Percentiles rank a stretch among this genome's conserved stretches.
Conservation (phyloP, 2,329 filamentous ascomycete species). For the Clathrospora elynae region DNA sequence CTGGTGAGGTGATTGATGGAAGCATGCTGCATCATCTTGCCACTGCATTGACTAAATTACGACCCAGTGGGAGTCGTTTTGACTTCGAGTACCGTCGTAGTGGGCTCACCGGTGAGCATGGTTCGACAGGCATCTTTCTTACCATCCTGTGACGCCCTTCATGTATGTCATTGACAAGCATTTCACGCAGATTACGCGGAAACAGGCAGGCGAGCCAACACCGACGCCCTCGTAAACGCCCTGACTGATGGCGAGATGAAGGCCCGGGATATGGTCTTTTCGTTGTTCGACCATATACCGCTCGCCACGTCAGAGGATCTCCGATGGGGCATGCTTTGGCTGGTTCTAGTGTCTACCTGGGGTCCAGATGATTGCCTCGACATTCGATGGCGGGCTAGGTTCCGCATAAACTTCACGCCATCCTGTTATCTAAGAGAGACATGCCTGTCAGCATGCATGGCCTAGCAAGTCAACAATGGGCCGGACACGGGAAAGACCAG, state of each 20-base stretch:
- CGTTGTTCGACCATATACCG: slow-evolving; percentile 52
- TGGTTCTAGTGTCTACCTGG: slow-evolving; percentile 52
- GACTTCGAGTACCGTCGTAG: slow-evolving; percentile 30
- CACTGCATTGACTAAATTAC: slow-evolving; percentile 36
- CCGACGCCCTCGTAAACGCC: slow-evolving; percentile 40
- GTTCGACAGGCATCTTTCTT: slow-evolving; percentile 38
- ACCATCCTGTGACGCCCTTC: slow-evolving; percentile 42
- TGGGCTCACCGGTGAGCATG: slow-evolving; percentile 45
- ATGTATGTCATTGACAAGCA: slow-evolving; percentile 37
- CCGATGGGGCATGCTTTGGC: slow-evolving; percentile 55
- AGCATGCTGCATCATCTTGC: slow-evolving; percentile 40
- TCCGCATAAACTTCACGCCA: slow-evolving; percentile 52
- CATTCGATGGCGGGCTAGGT: slow-evolving; percentile 52
- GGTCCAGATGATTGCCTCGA: slow-evolving; percentile 52
- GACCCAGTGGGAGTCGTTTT: too few species aligned
- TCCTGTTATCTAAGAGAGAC: slow-evolving; percentile 49
- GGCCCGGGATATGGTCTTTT: slow-evolving; percentile 46
- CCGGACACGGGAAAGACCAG: slow-evolving; percentile 46
- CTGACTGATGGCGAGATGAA: slow-evolving; percentile 49
- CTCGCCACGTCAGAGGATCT: slow-evolving; percentile 60
- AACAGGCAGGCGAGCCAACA: slow-evolving; percentile 36
- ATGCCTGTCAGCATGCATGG: slow-evolving; percentile 52
- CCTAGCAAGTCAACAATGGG: slow-evolving; percentile 49
- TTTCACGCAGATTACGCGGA: slow-evolving; percentile 36
- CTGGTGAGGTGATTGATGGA: slow-evolving; percentile 33